Evolutionary conservation across 345 rosid genomes (phyloP).

Genomic region (Eutrema japonicum): DNA sequence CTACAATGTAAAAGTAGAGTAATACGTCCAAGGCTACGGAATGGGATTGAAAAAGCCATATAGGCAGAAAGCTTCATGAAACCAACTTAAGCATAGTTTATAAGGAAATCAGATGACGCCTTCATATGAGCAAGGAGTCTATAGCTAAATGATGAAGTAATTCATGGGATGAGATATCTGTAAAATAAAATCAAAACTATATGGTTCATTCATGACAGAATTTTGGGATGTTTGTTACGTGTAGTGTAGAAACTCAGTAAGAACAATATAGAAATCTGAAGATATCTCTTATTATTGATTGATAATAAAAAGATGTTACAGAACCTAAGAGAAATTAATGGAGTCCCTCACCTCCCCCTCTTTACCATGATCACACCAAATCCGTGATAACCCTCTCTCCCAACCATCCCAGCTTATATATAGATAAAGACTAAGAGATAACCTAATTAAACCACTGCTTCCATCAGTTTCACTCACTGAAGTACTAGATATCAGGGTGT

Average conservation of each 20-base stretch:
- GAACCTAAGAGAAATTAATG: too few relatives aligned
- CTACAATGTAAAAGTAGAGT: constrained; percentile 9
- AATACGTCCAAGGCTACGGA: constrained; percentile 3
- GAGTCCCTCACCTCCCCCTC: too few relatives aligned
- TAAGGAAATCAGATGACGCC: neutral
- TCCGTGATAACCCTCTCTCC: too few relatives aligned
- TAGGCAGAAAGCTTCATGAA: neutral
- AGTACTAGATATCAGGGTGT: constrained; percentile 7
- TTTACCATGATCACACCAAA: too few relatives aligned
- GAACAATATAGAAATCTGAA: too few relatives aligned
- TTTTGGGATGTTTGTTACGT: neutral
- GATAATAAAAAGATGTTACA: too few relatives aligned
- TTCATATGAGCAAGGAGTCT: constrained; percentile 6
- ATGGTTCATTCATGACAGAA: constrained; percentile 3
- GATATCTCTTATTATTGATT: too few relatives aligned
- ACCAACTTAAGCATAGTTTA: constrained; percentile 1
- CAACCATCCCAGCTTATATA: too few relatives aligned
- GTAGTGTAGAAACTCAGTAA: too few relatives aligned
- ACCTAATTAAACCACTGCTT: too few relatives aligned
- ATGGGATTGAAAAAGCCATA: neutral
- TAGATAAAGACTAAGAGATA: too few relatives aligned
- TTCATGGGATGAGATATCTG: neutral
- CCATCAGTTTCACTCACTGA: neutral
- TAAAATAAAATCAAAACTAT: neutral
- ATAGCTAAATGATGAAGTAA: neutral